Base-by-base conservation (phyloP, 257 asterid genomes). In the Capsicum pubescens region DNA sequence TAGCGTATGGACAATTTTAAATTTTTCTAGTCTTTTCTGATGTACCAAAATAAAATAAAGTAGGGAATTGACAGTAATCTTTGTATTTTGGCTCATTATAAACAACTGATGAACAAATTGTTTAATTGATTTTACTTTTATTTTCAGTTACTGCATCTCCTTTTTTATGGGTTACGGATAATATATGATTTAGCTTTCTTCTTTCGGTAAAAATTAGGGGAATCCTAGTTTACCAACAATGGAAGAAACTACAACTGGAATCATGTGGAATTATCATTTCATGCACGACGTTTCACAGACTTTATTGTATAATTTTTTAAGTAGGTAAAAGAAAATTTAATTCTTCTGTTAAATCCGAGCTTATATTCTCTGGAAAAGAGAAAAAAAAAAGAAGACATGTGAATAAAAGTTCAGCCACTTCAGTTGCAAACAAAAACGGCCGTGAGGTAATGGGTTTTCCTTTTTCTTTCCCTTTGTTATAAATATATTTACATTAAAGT, bases 231-330 rank as follows among this genome's bases (percentile, higher is more conserved):
- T 60, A 80, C 39, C 42, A 12, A 26, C 44, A 12, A 21, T 64
- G 8, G 64, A 11, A 39, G 79, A 21, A 64, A 46, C 50, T 48
- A 15, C 10, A 52, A 61, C 63, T 61, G 72, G 84, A 64, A 46
- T 48, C 79, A 21, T 55, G 78, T 21, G 35, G 66, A 15, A 64
- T 82, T 82, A 82, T 82, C 78, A 64, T 82, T 63, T 8, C 57
- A 63, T 5, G 77, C 84, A 81, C 14, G 58, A 42, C 10, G 6
- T 67, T 81, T 44, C 61, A 48, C 50, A 46, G 77, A 4, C 76
- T 48, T 82, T 36, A 5, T 6, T 1, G 46, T 44, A 36, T 48
- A 12, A 46, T 39, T 59, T 5, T 26, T 12, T 52, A 26, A 76
- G 42, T 76, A 26, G 1, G 14, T 50, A 50, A 13, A 63, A 50